A percentile compares a stretch with the other conserved stretches of the same genome.
Conservation (phyloP, 108 stramenopile genomes). For the Epipyxis sp. region DNA sequence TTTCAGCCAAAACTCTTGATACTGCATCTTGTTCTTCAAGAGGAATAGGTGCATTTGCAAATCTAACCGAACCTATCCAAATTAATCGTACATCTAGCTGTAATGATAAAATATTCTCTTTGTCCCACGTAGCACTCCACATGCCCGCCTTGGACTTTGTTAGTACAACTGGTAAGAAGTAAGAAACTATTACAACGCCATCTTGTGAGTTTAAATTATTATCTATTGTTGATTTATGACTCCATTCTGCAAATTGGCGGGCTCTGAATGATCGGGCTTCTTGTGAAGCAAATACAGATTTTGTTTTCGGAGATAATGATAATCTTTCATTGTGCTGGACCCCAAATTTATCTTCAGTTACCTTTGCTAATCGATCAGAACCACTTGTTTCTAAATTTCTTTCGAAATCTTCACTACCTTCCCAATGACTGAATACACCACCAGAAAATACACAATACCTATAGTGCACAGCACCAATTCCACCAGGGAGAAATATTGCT, state of each 20-base stretch:
- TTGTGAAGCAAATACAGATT: not conserved
- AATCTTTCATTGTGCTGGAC: not conserved
- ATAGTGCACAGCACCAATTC: conserved; percentile 15
- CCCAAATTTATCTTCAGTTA: not conserved
- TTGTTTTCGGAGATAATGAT: not conserved
- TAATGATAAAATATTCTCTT: conserved; percentile 84
- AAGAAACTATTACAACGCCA: conserved; percentile 39
- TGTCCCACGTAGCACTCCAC: conserved; percentile 74
- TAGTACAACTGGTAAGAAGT: conserved; percentile 41
- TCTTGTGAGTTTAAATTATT: conserved; percentile 33
- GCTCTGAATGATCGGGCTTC: not conserved
- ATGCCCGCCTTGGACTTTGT: not conserved
- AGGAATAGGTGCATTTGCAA: conserved; percentile 68
- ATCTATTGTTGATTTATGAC: not conserved
- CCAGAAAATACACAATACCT: conserved; percentile 32
- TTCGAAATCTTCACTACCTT: conserved; percentile 13
- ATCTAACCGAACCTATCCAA: conserved; percentile 65
- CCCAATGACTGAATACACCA: conserved; percentile 37
- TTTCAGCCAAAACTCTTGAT: conserved; percentile 72
- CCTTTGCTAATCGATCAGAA: not conserved
- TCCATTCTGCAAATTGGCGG: not conserved
- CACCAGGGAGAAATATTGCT: not conserved
- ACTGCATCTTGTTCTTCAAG: conserved; percentile 74
- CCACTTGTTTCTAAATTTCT: not conserved
- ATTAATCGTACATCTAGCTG: conserved; percentile 85